Base-by-base conservation (phyloP, 345 rosid species). In the Euphorbia tirucalli region DNA sequence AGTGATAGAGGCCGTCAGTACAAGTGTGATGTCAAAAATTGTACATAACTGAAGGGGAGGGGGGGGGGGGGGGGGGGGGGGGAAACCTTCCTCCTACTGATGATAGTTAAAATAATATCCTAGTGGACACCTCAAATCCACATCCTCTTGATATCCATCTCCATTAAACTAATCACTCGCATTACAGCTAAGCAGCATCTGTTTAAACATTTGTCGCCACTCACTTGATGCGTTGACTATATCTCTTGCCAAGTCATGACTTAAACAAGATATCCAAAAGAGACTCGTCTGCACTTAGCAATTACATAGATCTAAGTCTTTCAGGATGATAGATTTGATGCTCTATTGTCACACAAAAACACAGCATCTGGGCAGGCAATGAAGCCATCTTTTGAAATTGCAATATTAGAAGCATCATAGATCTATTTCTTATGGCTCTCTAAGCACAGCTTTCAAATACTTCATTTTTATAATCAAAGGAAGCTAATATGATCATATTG, bases 401-500 rank as follows among this genome's bases (percentile, higher is more conserved):
- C 68, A 44, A 14, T 15, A 48, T 25, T 18, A 46, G 15, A 1
- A 30, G 70, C 41, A 48, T 24, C 13, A 13, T 16, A 66, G 5
- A 21, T 32, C 58, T 41, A 66, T 22, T 18, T 48, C 22, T 61
- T 41, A 39, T 22, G 37, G 62, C 27, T 57, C 27, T 15, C 24
- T 18, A 41, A 2, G 25, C 56, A 67, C 48, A 31, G 37, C 50
- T 27, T 66, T 35, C 41, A 61, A 19, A 66, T n/a, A 35, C 14
- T 63, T 56, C 7, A 30, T 68, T 74, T 19, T n/a, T n/a, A 52
- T 18, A 50, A 24, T 5, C 46, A 18, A 10, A 8, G 7, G 56
- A 32, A 49, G 62, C 54, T 39, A 66, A 7, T 9, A 66, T 74
- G 58, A 72, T 50, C 50, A 39, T n/a, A 63, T 52, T 24, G 35